Percentiles rank a stretch among this genome's conserved stretches.
Conservation (phyloP, 805 yeast genomes). For the Millerozyma acaciae region DNA sequence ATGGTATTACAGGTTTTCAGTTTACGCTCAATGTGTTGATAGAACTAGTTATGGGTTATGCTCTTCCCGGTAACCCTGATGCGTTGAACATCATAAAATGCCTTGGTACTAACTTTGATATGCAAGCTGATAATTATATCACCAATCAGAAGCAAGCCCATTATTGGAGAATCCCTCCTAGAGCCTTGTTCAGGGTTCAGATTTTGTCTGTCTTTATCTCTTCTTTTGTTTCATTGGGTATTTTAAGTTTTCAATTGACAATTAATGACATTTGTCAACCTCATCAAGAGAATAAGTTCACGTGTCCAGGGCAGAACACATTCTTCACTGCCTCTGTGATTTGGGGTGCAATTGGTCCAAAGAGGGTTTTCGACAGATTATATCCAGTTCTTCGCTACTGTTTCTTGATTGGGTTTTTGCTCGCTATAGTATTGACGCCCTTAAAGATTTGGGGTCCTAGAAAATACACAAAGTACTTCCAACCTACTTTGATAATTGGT, state of each 20-base stretch:
- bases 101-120: conserved; percentile 50
- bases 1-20: conserved; percentile 45
- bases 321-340: conserved; percentile 44
- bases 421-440: conserved; percentile 13
- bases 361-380: conserved; percentile 46
- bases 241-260: conserved; percentile 9
- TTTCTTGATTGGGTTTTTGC: conserved; percentile 46
- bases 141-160: conserved; percentile 17
- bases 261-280: conserved; percentile 8
- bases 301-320: conserved; percentile 26
- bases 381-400: conserved; percentile 50
- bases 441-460: conserved; percentile 10
- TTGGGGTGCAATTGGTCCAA: conserved; percentile 54
- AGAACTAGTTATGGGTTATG: conserved; percentile 55
- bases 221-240: conserved; percentile 8
- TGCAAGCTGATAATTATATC: conserved; percentile 52
- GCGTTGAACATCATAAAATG: conserved; percentile 52
- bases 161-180: conserved; percentile 21
- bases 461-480: conserved; percentile 29
- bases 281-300: conserved; percentile 19
- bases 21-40: conserved; percentile 51
- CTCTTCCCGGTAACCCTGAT: conserved; percentile 51
- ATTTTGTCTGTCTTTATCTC: conserved; percentile 7
- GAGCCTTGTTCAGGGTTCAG: conserved; percentile 19
- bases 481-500: conserved; percentile 47